Base-by-base conservation (phyloP, 768 basidiomycete genomes). In the Leccinum arenicola region DNA sequence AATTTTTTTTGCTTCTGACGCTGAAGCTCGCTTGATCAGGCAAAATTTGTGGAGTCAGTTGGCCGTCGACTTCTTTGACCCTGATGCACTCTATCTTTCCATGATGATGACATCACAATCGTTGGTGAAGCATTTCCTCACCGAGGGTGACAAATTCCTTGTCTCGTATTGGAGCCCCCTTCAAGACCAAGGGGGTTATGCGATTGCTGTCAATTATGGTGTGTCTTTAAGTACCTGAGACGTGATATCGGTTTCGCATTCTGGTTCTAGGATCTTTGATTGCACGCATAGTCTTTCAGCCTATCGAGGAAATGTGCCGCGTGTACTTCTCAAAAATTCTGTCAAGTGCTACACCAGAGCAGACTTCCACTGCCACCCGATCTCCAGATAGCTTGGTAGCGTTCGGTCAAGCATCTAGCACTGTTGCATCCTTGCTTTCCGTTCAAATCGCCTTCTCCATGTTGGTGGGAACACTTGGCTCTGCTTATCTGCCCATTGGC, bases 201-300 rank as follows among this genome's bases (percentile, higher is more conserved):
- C 95, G 0, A 80, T 98, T 12, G 96, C 97, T 12, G 88, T 90
- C 40, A 98, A 98, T 73, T 99, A 98, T 70, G 97, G 96, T 91
- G 54, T 52, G 83, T 70, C 12, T 19, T 43, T 6, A 31, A 48
- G 19, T 10, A 23, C 33, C 59, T 36, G 12, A 2, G 51, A 31
- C 47, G 12, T 31, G 14, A 47, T 43, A 36, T 55, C 40, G 3
- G 12, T 43, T 50, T 65, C 29, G 1, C 19, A 61, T 38, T 21
- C 23, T 54, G 57, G 6, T 58, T 57, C 49, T 65, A 96, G 95
- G 96, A 52, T 97, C 96, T 3, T 81, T 98, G 14, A 77, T 97
- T 25, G 96, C 95, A 6, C 87, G 97, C 17, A 89, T 98, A 58
- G 68, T 95, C 25, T 96, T 98, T 69, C 96, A 98, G 65, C 97